Percentiles rank a stretch among this genome's conserved stretches.
These are phyloP conservation scores for Diutina siamensis DNA, from an alignment of 1,139 yeast species.

Conservation along the genomic window DNA sequence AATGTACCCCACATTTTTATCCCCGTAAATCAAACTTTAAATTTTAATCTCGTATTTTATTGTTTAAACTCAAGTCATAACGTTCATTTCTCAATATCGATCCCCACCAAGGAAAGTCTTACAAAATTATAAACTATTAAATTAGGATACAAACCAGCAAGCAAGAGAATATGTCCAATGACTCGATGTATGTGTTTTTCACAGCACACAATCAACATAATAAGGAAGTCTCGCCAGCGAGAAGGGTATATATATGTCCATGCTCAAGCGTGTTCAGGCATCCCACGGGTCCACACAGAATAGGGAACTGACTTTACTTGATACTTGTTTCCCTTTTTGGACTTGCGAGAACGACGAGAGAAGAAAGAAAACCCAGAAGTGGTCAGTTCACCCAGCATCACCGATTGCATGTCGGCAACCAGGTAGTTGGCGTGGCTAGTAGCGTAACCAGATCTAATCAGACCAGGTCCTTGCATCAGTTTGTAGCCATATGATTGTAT, in stretches of 20 bases:
- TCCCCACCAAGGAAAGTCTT: background rate
- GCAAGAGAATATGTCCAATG: background rate
- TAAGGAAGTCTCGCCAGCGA: slow-evolving; percentile 5
- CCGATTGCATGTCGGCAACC: slow-evolving; percentile 6
- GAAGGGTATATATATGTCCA: background rate
- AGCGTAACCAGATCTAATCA: background rate
- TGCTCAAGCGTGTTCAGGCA: background rate
- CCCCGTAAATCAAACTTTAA: too few species aligned
- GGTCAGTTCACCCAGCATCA: slow-evolving; percentile 3
- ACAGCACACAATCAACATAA: background rate
- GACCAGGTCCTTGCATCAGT: background rate
- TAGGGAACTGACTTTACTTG: slow-evolving; percentile 22
- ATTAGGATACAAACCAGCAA: slow-evolving; percentile 3
- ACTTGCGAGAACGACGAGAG: slow-evolving; percentile 1
- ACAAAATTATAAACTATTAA: background rate
- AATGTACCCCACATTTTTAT: too few species aligned
- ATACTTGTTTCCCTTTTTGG: slow-evolving; percentile 18
- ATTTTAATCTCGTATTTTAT: background rate
- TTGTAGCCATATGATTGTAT: background rate
- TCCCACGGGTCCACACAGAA: slow-evolving; percentile 11
- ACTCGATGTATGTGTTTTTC: background rate
- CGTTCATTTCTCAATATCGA: background rate
- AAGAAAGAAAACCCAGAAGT: slow-evolving; percentile 6
- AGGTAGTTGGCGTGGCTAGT: slow-evolving; percentile 4
- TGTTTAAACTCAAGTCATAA: background rate